Evolutionary conservation across 2,329 filamentous ascomycete species (phyloP).

Genomic region (Aspergillus bombycis): DNA sequence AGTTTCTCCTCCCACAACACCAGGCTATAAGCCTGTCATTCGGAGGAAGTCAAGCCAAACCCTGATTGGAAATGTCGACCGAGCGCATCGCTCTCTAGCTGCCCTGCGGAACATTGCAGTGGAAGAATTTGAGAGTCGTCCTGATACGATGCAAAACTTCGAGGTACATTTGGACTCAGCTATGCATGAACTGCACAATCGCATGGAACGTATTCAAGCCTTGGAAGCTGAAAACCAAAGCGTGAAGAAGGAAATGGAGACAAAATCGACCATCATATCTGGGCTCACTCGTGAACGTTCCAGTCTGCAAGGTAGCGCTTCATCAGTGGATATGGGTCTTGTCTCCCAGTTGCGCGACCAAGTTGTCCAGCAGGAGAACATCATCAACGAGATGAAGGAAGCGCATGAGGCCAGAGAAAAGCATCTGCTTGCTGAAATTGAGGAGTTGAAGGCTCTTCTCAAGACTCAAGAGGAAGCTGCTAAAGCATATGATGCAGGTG

Average conservation of each 20-base stretch:
- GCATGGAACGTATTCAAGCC: conserved; percentile 87
- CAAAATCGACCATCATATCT: conserved; percentile 93
- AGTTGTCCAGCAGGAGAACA: conserved; percentile 80
- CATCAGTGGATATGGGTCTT: conserved; percentile 88
- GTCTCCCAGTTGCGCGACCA: conserved; percentile 86
- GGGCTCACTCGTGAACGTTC: conserved; percentile 91
- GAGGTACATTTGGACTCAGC: conserved; percentile 88
- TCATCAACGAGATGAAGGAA: conserved; percentile 74
- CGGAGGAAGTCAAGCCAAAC: conserved; percentile 92
- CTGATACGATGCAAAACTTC: conserved; percentile 88
- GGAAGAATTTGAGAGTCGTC: conserved; percentile 80
- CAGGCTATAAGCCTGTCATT: conserved; percentile 66
- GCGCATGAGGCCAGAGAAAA: conserved; percentile 73
- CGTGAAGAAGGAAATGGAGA: conserved; percentile 94
- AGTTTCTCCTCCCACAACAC: conserved; percentile 56
- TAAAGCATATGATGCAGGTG: conserved; percentile 36
- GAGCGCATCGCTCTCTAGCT: conserved; percentile 87
- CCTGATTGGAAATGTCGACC: conserved; percentile 76
- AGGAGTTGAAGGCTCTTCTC: conserved; percentile 64
- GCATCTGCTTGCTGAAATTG: conserved; percentile 72
- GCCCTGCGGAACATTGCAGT: conserved; percentile 84
- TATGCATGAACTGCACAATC: conserved; percentile 85
- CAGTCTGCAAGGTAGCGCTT: conserved; percentile 72
- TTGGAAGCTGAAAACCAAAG: conserved; percentile 82
- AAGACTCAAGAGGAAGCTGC: conserved; percentile 41